A percentile compares a stretch with the other conserved stretches of the same genome.
These are phyloP conservation scores for Magnolia sinica DNA, from an alignment of 164 flowering plant species.

Conservation along the genomic window DNA sequence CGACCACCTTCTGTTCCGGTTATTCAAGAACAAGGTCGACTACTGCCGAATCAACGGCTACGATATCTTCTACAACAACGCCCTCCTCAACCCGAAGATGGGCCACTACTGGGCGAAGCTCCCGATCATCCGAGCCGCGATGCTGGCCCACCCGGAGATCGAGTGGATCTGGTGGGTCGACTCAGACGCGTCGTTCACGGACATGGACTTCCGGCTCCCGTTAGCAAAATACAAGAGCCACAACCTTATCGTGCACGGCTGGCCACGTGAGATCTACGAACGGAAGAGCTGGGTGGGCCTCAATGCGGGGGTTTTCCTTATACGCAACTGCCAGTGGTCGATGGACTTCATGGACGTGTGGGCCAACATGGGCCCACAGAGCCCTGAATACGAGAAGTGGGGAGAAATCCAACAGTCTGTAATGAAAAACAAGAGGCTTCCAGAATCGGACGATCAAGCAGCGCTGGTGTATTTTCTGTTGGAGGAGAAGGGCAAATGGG, in stretches of 20 bases:
- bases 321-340: slow-evolving; percentile 94
- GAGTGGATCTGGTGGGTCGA: slow-evolving; percentile 99
- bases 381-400: slow-evolving; percentile 58
- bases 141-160: slow-evolving; percentile 95
- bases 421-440: slow-evolving; percentile 57
- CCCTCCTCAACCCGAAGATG: slow-evolving; percentile 61
- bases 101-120: slow-evolving; percentile 74
- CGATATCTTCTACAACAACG: slow-evolving; percentile 50
- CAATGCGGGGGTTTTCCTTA: slow-evolving; percentile 88
- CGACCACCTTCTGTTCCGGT: slow-evolving; percentile 40
- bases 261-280: slow-evolving; percentile 50
- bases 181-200: slow-evolving; percentile 90
- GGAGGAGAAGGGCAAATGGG: slow-evolving; percentile 51
- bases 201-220: slow-evolving; percentile 90
- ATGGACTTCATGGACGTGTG: slow-evolving; percentile 83
- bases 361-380: slow-evolving; percentile 86
- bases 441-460: slow-evolving; percentile 85
- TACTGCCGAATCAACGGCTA: slow-evolving; percentile 46
- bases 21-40: slow-evolving; percentile 58
- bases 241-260: slow-evolving; percentile 80
- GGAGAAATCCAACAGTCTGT: slow-evolving; percentile 38
- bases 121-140: slow-evolving; percentile 73
- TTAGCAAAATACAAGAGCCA: slow-evolving; percentile 50
- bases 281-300: slow-evolving; percentile 64
- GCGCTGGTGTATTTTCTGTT: slow-evolving; percentile 60